A percentile compares a stretch with the other conserved stretches of the same genome.
phyloP scores from a whole-genome alignment of 2,329 filamentous ascomycete genomes.

The Hortaea werneckii region DNA sequence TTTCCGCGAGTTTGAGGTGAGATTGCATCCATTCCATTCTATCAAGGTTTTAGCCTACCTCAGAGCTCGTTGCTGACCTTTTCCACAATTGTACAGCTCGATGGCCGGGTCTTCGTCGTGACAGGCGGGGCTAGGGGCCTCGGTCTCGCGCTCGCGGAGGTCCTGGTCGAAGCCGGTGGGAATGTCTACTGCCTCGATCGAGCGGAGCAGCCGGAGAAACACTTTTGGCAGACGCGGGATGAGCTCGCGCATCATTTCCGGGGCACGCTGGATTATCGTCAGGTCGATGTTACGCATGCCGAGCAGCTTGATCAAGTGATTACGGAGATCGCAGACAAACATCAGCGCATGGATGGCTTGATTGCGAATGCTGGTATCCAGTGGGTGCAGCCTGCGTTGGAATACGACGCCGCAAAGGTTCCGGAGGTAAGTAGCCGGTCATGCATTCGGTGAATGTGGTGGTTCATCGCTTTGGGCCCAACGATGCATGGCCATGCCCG shows the following conservation, averaged over 20 bases:
- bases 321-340: slow-evolving; percentile 17
- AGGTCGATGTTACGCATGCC: slow-evolving; percentile 37
- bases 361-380: slow-evolving; percentile 24
- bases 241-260: slow-evolving; percentile 27
- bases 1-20: slow-evolving; percentile 15
- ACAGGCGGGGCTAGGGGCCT: slow-evolving; percentile 19
- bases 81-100: slow-evolving; percentile 7
- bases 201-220: slow-evolving; percentile 31
- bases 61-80: neutral
- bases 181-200: slow-evolving; percentile 42
- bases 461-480: too few species aligned
- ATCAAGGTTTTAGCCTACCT: too few species aligned
- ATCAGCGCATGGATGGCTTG: slow-evolving; percentile 21
- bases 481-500: too few species aligned
- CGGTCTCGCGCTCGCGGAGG: slow-evolving; percentile 32
- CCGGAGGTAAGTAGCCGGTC: slow-evolving; percentile 8
- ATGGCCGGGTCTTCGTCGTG: slow-evolving; percentile 13
- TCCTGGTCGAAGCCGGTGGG: slow-evolving; percentile 38
- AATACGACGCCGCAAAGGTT: slow-evolving; percentile 26
- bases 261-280: slow-evolving; percentile 35
- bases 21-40: neutral
- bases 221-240: slow-evolving; percentile 32
- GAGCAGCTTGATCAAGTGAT: slow-evolving; percentile 16
- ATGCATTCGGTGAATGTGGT: neutral
- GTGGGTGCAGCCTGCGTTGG: slow-evolving; percentile 16